Conservation (phyloP, 164 flowering plant species). For the Annona squamosa region DNA sequence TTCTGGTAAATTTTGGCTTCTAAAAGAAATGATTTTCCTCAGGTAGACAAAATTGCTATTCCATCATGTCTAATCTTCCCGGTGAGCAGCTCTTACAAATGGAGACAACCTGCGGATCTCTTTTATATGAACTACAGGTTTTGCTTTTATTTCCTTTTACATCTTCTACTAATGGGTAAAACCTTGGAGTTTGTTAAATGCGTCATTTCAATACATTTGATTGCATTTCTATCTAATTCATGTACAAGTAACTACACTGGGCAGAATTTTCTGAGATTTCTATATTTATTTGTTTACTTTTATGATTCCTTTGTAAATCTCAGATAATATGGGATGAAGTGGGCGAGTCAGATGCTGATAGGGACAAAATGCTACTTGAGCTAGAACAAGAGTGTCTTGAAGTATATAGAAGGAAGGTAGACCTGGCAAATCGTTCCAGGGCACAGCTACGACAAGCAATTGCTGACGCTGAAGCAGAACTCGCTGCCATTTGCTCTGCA, state of each 20-base stretch:
- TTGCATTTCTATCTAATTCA: not conserved
- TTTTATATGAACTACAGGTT: conserved; percentile 66
- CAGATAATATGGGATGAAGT: conserved; percentile 87
- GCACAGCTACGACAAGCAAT: conserved; percentile 53
- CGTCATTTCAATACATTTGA: not conserved
- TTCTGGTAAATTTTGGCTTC: not conserved
- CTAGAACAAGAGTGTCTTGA: conserved; percentile 73
- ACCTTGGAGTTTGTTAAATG: too few species aligned
- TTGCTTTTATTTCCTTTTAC: not conserved
- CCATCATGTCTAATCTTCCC: conserved; percentile 18
- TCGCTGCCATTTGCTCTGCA: conserved; percentile 52
- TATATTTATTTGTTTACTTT: not conserved
- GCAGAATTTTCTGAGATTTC: not conserved
- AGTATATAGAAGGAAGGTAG: conserved; percentile 63
- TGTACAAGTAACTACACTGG: not conserved
- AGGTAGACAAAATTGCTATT: conserved; percentile 11
- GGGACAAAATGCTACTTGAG: conserved; percentile 53
- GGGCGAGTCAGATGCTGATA: conserved; percentile 58
- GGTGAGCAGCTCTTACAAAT: conserved; percentile 25
- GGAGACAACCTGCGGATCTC: conserved; percentile 55
- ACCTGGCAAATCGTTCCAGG: conserved; percentile 44
- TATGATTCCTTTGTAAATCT: conserved; percentile 5
- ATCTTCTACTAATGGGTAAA: not conserved
- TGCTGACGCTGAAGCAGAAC: conserved; percentile 60
- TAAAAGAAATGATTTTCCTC: not conserved